Percentiles rank a stretch among this genome's conserved stretches.
Conservation (phyloP, 169 alveolate genomes). For the Plasmodium gonderi region DNA sequence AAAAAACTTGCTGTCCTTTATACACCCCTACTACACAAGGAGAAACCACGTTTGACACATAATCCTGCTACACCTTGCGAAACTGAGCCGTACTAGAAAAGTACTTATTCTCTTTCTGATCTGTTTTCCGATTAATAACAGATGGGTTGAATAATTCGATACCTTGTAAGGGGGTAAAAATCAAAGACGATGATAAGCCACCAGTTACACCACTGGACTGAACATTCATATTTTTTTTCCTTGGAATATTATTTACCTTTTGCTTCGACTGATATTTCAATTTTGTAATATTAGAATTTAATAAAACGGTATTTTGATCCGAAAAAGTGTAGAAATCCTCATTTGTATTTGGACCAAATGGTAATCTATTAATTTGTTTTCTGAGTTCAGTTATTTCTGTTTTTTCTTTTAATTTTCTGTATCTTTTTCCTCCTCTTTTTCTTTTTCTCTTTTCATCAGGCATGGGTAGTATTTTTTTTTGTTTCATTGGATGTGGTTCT, state of each 20-base stretch:
- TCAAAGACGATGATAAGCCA: constrained; percentile 86
- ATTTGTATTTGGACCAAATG: constrained; percentile 89
- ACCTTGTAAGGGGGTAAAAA: constrained; percentile 88
- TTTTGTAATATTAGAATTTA: constrained; percentile 53
- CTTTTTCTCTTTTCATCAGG: constrained; percentile 88
- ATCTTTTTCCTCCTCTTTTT: constrained; percentile 90
- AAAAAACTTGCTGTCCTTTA: too few species aligned
- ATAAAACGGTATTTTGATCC: constrained; percentile 51
- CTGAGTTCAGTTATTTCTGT: constrained; percentile 86
- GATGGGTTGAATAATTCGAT: constrained; percentile 33
- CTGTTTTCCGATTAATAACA: not conserved
- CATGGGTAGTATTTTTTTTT: constrained; percentile 89
- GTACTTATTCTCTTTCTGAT: constrained; percentile 41
- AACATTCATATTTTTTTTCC: constrained; percentile 12
- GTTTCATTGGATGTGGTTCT: constrained; percentile 69
- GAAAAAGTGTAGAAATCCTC: constrained; percentile 81
- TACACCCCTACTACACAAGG: not conserved
- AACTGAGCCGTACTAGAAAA: constrained; percentile 56
- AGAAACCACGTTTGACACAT: not conserved
- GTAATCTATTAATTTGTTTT: constrained; percentile 88
- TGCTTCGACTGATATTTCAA: constrained; percentile 61
- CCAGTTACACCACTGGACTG: constrained; percentile 74
- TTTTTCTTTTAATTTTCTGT: constrained; percentile 88
- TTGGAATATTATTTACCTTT: constrained; percentile 21
- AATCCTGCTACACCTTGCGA: constrained; percentile 29